phyloP scores from a whole-genome alignment of 75 land plant species.

The Ceratopteris richardii region DNA sequence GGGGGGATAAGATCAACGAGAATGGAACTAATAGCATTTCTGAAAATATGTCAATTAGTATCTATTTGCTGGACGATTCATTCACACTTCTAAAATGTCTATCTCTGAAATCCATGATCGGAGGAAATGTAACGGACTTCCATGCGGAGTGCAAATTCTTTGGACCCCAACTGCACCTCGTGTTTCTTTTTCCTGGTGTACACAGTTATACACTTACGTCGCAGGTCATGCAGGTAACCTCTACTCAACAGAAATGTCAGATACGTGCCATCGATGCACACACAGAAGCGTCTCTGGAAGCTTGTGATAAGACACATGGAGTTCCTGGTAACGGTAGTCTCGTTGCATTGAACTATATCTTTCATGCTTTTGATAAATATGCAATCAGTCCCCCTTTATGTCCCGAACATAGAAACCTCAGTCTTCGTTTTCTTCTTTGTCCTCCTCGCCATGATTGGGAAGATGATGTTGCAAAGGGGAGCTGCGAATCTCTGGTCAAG shows the following conservation, averaged over 20 bases:
- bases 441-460: not conserved
- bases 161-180: conserved; percentile 23
- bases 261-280: not conserved
- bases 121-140: not conserved
- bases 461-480: not conserved
- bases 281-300: not conserved
- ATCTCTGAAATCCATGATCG: not conserved
- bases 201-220: not conserved
- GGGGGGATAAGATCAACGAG: no score
- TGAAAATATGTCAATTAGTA: not conserved
- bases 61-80: conserved; percentile 19
- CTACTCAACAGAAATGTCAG: conserved; percentile 12
- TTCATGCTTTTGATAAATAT: conserved; percentile 29
- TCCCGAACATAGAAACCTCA: not conserved
- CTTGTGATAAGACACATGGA: not conserved
- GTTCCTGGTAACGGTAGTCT: not conserved
- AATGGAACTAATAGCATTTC: not conserved
- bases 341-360: conserved; percentile 22
- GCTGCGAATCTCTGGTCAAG: not conserved
- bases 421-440: not conserved
- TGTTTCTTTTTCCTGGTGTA: conserved; percentile 4
- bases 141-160: conserved; percentile 11
- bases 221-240: conserved; percentile 5
- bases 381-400: conserved; percentile 20
- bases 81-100: conserved; percentile 6